Conservation (phyloP, 306 rosid species). For the Herpetospermum pedunculosum region DNA sequence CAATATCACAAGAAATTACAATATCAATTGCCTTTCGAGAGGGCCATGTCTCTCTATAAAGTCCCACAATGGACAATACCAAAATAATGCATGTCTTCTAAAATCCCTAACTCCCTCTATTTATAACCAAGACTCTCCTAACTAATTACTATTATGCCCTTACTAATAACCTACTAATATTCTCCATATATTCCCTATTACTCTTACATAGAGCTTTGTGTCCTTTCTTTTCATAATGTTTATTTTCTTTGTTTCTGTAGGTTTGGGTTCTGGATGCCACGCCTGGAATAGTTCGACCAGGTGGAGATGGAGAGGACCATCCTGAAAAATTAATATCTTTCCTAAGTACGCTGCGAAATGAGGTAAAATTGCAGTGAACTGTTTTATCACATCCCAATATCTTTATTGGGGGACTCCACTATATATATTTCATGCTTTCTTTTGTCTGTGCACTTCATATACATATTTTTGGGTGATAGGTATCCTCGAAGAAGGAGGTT, state of each 20-base stretch:
- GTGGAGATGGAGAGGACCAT: slow-evolving; percentile 96
- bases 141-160: too few species aligned
- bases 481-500: slow-evolving; percentile 61
- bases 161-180: too few species aligned
- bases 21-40: too few species aligned
- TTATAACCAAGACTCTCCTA: too few species aligned
- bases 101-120: too few species aligned
- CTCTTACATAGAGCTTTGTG: neutral
- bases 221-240: neutral
- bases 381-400: slow-evolving; percentile 6
- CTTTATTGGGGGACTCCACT: neutral
- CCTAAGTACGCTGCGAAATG: slow-evolving; percentile 53
- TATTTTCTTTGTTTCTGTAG: slow-evolving; percentile 31
- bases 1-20: too few species aligned
- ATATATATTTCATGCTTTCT: neutral
- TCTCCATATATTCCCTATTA: too few species aligned
- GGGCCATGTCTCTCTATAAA: too few species aligned
- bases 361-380: slow-evolving; percentile 30
- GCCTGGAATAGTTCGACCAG: slow-evolving; percentile 80
- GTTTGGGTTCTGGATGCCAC: slow-evolving; percentile 93
- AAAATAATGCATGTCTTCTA: too few species aligned
- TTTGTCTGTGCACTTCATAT: neutral
- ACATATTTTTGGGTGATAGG: slow-evolving; percentile 27
- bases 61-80: too few species aligned
- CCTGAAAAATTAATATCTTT: slow-evolving; percentile 82